Evolutionary conservation across 208 protist species (phyloP), one percentile per base, ranked within the genome.

Genomic region (Lotmaria passim): DNA sequence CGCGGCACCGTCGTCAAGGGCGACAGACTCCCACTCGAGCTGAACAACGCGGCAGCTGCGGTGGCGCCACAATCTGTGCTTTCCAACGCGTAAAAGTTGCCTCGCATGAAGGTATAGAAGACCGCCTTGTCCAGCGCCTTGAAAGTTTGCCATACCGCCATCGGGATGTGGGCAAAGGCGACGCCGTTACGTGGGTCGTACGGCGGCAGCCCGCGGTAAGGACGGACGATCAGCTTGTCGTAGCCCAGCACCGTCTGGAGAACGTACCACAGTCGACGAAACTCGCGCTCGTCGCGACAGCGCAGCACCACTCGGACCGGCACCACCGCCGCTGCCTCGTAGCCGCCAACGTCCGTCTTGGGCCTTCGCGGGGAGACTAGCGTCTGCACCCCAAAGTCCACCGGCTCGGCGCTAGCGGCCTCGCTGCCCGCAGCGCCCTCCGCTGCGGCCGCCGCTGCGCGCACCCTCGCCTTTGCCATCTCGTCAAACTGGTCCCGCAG

Each of bases 181-280:
- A 89, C 43, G 6, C 80, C 79, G 68, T 89, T 89, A 30, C 83
- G 79, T 7, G 83, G 83, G 77, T 89, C 83, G 66, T 89, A 89
- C 33, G 83, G 83, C 7, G 83, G 79, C 36, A 86, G 63, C 0
- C 83, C 83, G 36, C 77, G 73, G 52, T 89, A 79, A 8, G 81
- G 83, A 1, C 73, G 80, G 26, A 69, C 48, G 15, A 79, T 80
- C 17, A 89, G 55, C 52, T 79, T 81, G 60, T 86, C 83, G 53
- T 83, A 89, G 52, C 83, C 78, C 23, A 89, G 57, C 47, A 89
- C 83, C 0, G 43, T 75, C 51, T 83, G 75, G 48, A 84, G 34
- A 3, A 83, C 70, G 47, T 82, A 89, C 77, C 78, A 81, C 11
- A 89, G 67, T 3, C 81, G 80, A 0, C 80, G 79, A 60, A 84